Conservation (phyloP, 305 asterid genomes). For the Caryopteris hybrid region DNA sequence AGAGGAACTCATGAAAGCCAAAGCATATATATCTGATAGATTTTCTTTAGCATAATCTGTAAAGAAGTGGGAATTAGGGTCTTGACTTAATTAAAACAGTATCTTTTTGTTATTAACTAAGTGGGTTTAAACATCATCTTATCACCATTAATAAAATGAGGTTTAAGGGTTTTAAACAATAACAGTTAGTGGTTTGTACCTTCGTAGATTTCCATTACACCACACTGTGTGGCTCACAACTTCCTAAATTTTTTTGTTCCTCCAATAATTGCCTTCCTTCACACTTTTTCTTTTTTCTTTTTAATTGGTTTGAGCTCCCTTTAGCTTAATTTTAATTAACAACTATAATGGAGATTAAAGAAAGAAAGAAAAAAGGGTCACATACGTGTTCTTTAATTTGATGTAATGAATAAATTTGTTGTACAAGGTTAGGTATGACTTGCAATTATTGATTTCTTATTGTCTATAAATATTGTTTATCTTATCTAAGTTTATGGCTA, state of each 20-base stretch:
- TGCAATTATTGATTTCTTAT: too few relatives aligned
- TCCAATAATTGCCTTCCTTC: too few relatives aligned
- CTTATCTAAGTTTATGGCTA: too few relatives aligned
- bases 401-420: too few relatives aligned
- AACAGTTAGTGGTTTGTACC: conserved; percentile 37
- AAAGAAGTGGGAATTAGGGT: conserved; percentile 12
- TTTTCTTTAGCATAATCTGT: too few relatives aligned
- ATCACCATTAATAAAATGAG: too few relatives aligned
- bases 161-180: conserved; percentile 20
- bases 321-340: not conserved
- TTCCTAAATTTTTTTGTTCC: not conserved
- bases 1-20: not conserved
- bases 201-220: conserved; percentile 35
- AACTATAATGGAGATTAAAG: not conserved
- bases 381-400: too few relatives aligned
- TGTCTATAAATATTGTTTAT: too few relatives aligned
- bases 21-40: too few relatives aligned
- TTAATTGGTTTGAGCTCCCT: not conserved
- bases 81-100: not conserved
- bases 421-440: too few relatives aligned
- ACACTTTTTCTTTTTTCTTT: not conserved
- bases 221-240: conserved; percentile 17
- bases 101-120: not conserved
- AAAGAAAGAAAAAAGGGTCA: too few relatives aligned
- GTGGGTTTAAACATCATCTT: conserved; percentile 20